A percentile compares a stretch with the other conserved stretches of the same genome.
Evolutionary conservation across 2,329 filamentous ascomycete genomes (phyloP).

Genomic region (Cyphellophora attinorum): DNA sequence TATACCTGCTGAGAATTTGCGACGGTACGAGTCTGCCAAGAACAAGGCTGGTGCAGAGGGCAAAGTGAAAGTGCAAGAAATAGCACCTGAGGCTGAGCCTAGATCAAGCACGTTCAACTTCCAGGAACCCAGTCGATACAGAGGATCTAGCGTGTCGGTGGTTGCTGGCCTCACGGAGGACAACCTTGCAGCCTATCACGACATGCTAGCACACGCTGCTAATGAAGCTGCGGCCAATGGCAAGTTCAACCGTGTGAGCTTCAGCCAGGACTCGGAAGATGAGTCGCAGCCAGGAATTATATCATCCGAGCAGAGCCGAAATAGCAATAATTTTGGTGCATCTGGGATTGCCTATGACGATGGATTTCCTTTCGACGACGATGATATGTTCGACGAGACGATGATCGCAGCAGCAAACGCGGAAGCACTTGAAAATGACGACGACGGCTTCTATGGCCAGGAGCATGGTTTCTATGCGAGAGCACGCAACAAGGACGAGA

Average conservation of each 20-base stretch:
- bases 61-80: conserved; percentile 5
- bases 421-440: conserved; percentile 82
- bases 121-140: neutral
- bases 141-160: neutral
- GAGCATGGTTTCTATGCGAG: conserved; percentile 92
- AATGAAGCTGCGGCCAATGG: conserved; percentile 66
- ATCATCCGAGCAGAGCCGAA: conserved; percentile 40
- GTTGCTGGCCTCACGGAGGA: conserved; percentile 37
- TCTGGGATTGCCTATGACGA: conserved; percentile 33
- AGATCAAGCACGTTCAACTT: neutral
- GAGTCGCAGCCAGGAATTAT: conserved; percentile 33
- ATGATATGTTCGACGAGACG: conserved; percentile 69
- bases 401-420: conserved; percentile 95
- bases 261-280: conserved; percentile 30
- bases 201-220: conserved; percentile 72
- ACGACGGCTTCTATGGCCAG: conserved; percentile 87
- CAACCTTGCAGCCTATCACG: conserved; percentile 66
- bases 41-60: conserved; percentile 4
- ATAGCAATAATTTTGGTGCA: conserved; percentile 35
- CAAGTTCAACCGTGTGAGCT: conserved; percentile 56
- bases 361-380: conserved; percentile 46
- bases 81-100: neutral
- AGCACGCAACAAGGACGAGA: conserved; percentile 36
- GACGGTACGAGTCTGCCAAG: conserved; percentile 14
- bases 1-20: conserved; percentile 17